phyloP scores from a whole-genome alignment of 176 grass and related monocot species.

The Hordeum marinum region DNA sequence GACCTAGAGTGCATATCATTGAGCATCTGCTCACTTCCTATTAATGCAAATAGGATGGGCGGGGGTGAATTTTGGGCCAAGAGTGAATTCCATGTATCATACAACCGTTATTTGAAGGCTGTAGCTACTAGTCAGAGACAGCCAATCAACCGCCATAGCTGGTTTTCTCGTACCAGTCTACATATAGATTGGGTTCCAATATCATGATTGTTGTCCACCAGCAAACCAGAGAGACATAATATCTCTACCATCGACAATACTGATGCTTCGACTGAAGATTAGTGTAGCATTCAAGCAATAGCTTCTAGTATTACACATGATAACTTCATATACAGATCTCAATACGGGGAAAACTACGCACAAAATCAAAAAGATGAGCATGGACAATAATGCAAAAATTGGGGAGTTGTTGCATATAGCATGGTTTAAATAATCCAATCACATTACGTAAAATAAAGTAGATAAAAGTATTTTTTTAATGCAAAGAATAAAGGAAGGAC shows the following conservation, averaged over 20 bases:
- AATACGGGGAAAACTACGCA: not conserved
- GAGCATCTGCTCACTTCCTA: not conserved
- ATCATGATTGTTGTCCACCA: not conserved
- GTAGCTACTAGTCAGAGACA: not conserved
- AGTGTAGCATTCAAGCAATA: not conserved
- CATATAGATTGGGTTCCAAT: not conserved
- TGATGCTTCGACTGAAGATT: not conserved
- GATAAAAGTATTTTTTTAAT: not conserved
- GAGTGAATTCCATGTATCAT: not conserved
- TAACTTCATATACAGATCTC: not conserved
- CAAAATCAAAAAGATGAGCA: not conserved
- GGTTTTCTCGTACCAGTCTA: not conserved
- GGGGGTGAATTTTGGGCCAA: not conserved
- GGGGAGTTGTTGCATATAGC: not conserved
- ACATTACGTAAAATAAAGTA: not conserved
- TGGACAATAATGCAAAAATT: not conserved
- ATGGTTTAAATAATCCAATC: not conserved
- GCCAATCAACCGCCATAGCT: not conserved
- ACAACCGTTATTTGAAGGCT: not conserved
- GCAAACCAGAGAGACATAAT: not conserved
- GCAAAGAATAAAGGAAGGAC: slow-evolving; percentile 22
- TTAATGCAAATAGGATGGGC: not conserved
- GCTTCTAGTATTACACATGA: not conserved
- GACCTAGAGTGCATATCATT: not conserved
- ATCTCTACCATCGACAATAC: not conserved